Conservation (phyloP, 805 yeast species). For the Kregervanrija pseudodelftensis region DNA sequence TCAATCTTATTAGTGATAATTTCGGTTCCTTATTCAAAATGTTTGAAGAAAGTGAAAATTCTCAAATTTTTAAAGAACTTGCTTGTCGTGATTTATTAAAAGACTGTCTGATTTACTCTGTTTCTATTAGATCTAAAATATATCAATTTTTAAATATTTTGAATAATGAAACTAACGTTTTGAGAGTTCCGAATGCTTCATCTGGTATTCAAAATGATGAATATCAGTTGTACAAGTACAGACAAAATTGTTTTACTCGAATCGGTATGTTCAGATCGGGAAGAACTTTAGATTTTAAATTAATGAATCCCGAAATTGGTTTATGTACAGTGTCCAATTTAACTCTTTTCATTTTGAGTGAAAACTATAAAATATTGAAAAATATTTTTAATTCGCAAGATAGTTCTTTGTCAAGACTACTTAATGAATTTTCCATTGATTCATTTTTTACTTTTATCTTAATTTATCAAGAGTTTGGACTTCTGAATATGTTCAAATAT, state of each 20-base stretch:
- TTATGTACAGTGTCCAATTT: constrained; percentile 18
- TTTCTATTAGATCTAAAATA: constrained; percentile 27
- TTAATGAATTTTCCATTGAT: constrained; percentile 9
- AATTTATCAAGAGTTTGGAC: constrained; percentile 30
- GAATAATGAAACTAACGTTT: constrained; percentile 14
- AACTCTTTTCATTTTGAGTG: constrained; percentile 14
- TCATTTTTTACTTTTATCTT: constrained; percentile 14
- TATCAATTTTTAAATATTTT: constrained; percentile 13
- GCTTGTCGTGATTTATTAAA: constrained; percentile 12
- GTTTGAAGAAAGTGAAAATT: constrained; percentile 12
- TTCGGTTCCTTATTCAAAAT: constrained; percentile 5
- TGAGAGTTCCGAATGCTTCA: constrained; percentile 6
- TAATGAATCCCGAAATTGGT: constrained; percentile 19
- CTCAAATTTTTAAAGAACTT: constrained; percentile 6
- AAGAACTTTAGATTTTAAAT: constrained; percentile 20
- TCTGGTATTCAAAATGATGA: constrained; percentile 2
- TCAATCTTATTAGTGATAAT: constrained; percentile 10
- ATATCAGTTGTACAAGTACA: constrained; percentile 15
- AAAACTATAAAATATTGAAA: constrained; percentile 13
- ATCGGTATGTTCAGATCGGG: constrained; percentile 22
- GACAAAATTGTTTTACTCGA: constrained; percentile 17
- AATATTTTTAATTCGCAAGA: constrained; percentile 1
- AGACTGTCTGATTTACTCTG: constrained; percentile 29
- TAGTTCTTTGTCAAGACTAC: constrained; percentile 9
- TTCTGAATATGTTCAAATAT: constrained; percentile 32